A percentile compares a stretch with the other conserved stretches of the same genome.
phyloP scores from a whole-genome alignment of 495 filamentous ascomycete genomes.

The Tetracladium setigerum region DNA sequence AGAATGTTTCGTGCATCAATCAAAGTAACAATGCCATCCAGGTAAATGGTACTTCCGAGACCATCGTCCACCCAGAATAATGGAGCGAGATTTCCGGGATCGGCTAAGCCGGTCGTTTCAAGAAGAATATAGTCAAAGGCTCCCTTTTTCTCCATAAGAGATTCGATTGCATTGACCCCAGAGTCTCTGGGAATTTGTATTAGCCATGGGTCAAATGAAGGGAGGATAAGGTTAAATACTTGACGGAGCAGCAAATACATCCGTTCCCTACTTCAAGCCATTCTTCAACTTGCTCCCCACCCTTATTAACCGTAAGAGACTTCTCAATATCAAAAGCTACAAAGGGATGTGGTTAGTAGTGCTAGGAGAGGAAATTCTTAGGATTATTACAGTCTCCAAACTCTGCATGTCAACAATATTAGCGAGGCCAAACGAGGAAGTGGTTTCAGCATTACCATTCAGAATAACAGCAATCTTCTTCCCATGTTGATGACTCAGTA shows the following conservation, averaged over 20 bases:
- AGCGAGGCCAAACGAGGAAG: background rate
- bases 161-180: conserved; percentile 89
- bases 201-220: background rate
- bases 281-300: conserved; percentile 79
- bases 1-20: conserved; percentile 93
- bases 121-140: conserved; percentile 97
- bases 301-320: conserved; percentile 78
- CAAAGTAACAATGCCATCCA: conserved; percentile 93
- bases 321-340: conserved; percentile 90
- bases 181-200: conserved; percentile 78
- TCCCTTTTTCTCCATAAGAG: conserved; percentile 89
- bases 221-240: conserved; percentile 40
- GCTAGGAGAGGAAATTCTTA: background rate
- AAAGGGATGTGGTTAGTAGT: background rate
- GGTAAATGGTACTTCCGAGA: conserved; percentile 85
- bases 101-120: conserved; percentile 91
- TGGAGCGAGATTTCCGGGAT: conserved; percentile 92
- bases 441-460: conserved; percentile 51
- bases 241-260: conserved; percentile 97
- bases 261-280: conserved; percentile 96
- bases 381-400: conserved; percentile 79
- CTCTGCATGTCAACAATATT: conserved; percentile 42
- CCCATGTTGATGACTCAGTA: conserved; percentile 85
- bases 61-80: conserved; percentile 97
- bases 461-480: conserved; percentile 97